Percentiles rank a stretch among this genome's conserved stretches.
phyloP scores from a whole-genome alignment of 805 yeast genomes.

The Saccharomycopsis amapae region DNA sequence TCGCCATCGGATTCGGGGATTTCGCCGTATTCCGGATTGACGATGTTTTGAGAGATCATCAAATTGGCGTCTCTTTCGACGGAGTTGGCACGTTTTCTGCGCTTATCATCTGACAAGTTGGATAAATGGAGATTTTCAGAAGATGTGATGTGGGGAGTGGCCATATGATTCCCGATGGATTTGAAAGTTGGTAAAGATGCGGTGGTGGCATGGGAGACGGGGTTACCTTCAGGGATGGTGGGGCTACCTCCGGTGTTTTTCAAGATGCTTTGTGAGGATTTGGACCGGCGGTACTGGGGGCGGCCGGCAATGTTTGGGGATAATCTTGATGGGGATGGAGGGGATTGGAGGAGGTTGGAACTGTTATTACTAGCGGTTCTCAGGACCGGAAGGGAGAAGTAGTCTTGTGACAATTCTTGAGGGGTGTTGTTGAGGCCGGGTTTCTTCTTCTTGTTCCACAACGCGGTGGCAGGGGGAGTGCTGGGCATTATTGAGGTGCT shows the following conservation, averaged over 20 bases:
- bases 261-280: constrained; percentile 10
- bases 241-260: constrained; percentile 1
- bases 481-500: too few species aligned
- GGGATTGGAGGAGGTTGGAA: too few species aligned
- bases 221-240: constrained; percentile 17
- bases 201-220: constrained; percentile 6
- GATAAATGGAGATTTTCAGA: background rate
- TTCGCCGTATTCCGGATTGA: background rate
- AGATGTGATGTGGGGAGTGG: too few species aligned
- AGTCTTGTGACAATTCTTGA: too few species aligned
- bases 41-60: constrained; percentile 1
- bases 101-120: constrained; percentile 3
- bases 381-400: too few species aligned
- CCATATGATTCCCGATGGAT: background rate
- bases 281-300: constrained; percentile 8
- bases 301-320: too few species aligned
- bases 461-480: too few species aligned
- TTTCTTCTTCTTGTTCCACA: too few species aligned
- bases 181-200: constrained; percentile 13
- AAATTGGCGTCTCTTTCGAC: constrained; percentile 14
- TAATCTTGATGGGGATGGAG: too few species aligned
- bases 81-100: constrained; percentile 14
- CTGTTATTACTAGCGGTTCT: too few species aligned
- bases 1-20: background rate
- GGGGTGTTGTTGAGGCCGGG: too few species aligned